Conservation (phyloP, 169 alveolate species). For the Plasmodium gaboni region DNA sequence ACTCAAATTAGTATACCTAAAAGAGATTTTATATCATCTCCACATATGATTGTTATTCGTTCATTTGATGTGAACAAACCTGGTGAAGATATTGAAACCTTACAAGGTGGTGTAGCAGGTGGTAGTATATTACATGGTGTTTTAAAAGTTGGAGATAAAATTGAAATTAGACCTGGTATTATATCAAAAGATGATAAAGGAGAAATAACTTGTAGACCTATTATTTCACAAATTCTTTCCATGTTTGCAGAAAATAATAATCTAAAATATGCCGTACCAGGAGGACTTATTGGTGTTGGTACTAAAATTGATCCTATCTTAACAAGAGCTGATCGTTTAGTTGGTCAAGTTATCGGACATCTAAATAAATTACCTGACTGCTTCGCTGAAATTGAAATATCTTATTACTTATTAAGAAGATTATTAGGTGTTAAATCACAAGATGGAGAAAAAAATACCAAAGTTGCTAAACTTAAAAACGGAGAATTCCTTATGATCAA, state of each 20-base stretch:
- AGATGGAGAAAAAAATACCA: constrained; percentile 90
- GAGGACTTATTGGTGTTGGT: constrained; percentile 97
- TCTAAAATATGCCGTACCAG: constrained; percentile 98
- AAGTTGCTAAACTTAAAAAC: constrained; percentile 95
- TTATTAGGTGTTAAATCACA: constrained; percentile 92
- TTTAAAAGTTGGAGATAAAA: constrained; percentile 96
- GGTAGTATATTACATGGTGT: constrained; percentile 98
- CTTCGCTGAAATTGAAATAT: constrained; percentile 94
- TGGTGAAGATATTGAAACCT: constrained; percentile 96
- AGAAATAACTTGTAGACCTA: constrained; percentile 92
- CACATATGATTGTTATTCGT: constrained; percentile 98
- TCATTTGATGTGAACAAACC: constrained; percentile 99
- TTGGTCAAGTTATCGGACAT: constrained; percentile 98
- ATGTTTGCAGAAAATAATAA: constrained; percentile 98
- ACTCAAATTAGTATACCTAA: constrained; percentile 97
- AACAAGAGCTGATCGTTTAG: constrained; percentile 97
- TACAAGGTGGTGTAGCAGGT: constrained; percentile 99
- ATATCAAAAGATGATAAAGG: constrained; percentile 92
- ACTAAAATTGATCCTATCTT: constrained; percentile 97
- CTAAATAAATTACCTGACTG: constrained; percentile 96
- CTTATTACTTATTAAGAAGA: constrained; percentile 90
- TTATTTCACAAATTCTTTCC: constrained; percentile 91
- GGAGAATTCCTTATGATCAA: constrained; percentile 98
- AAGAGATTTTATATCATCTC: constrained; percentile 97
- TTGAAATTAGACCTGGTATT: constrained; percentile 99